Evolutionary conservation across 2,329 filamentous ascomycete species (phyloP).

Genomic region (Helminthosporium solani): DNA sequence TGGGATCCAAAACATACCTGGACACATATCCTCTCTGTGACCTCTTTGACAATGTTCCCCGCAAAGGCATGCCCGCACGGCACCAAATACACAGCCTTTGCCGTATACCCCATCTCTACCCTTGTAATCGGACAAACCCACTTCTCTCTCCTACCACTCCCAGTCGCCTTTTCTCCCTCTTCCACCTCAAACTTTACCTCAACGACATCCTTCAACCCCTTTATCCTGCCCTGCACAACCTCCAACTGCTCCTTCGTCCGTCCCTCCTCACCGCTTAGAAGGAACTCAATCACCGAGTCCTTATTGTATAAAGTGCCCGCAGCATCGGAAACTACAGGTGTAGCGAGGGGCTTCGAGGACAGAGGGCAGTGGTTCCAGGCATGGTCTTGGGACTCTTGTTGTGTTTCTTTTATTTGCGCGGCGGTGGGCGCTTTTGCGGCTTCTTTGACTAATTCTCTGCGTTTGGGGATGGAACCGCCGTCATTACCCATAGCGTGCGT

Average conservation of each 20-base stretch:
- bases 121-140: slow-evolving; percentile 86
- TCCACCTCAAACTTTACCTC: slow-evolving; percentile 74
- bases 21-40: slow-evolving; percentile 64
- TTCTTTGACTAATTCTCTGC: slow-evolving; percentile 93
- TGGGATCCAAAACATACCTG: slow-evolving; percentile 45
- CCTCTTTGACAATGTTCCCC: slow-evolving; percentile 79
- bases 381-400: slow-evolving; percentile 80
- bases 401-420: slow-evolving; percentile 84
- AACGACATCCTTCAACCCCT: slow-evolving; percentile 80
- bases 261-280: slow-evolving; percentile 58
- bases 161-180: slow-evolving; percentile 29
- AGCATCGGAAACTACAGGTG: slow-evolving; percentile 80
- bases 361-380: slow-evolving; percentile 85
- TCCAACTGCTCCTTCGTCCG: slow-evolving; percentile 61
- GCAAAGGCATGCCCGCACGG: slow-evolving; percentile 96
- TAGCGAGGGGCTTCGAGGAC: slow-evolving; percentile 72
- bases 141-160: slow-evolving; percentile 49
- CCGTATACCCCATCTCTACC: slow-evolving; percentile 76
- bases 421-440: slow-evolving; percentile 80
- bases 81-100: slow-evolving; percentile 83
- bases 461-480: slow-evolving; percentile 90
- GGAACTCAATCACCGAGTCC: slow-evolving; percentile 75
- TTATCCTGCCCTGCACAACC: slow-evolving; percentile 64
- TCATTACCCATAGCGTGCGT: slow-evolving; percentile 81
- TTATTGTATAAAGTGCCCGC: slow-evolving; percentile 91